Evolutionary conservation across 768 basidiomycete species (phyloP), one percentile per base, ranked within the genome.

Genomic region (Austroboletus eburneus): DNA sequence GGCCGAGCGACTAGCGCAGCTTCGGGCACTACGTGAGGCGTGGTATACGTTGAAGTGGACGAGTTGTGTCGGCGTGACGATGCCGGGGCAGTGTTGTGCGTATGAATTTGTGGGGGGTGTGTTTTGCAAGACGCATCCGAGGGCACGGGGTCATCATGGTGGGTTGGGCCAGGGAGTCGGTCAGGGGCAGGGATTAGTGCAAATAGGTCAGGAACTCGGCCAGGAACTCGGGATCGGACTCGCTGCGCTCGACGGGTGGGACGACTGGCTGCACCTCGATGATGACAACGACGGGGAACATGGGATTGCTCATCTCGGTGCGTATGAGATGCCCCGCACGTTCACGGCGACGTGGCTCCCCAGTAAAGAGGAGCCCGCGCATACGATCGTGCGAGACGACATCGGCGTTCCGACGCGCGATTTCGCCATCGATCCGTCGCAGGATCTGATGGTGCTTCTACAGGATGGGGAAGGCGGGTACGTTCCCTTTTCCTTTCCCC

Each of bases 361-460:
- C 14, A 14, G 33, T 34, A 6, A 12, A 12, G 27, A 27, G 27
- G 5, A 5, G 5, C 12, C 12, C 12, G 45, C 39, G 1, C 50
- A n/a, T 2, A 46, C 50, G 24, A 30, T 67, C 27, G 51, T 66
- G 2, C 50, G 58, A 16, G 58, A 65, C 1, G 67, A 77, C 23
- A 35, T 81, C 1, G 71, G 69, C 1, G 37, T 79, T 8, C 48
- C 60, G 9, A 68, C 72, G 32, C 68, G 76, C 36, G 82, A 83
- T 55, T 80, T 83, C 49, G 80, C 78, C 0, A 75, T 83, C n/a
- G 82, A 84, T 53, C 80, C 83, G 1, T 72, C 77, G 5, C 83
- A 84, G 58, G 80, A 84, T 51, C 55, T 84, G 38, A 65, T 83
- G 30, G 70, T 75, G 8, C 57, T 78, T 14, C 60, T 79, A 14